Conservation (phyloP, 2,329 filamentous ascomycete genomes). For the Dothistroma pini region DNA sequence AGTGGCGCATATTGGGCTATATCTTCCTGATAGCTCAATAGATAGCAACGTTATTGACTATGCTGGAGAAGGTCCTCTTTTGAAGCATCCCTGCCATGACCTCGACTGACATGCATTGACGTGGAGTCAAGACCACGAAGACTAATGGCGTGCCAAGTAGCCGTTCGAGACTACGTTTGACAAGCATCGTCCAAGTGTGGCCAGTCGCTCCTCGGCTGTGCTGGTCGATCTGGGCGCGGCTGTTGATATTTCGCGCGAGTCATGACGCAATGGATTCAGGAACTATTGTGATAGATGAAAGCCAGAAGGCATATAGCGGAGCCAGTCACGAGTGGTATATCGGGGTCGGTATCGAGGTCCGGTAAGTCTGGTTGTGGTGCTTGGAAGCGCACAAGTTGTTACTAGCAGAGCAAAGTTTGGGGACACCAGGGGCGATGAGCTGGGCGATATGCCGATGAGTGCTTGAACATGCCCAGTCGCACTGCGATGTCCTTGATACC, state of each 20-base stretch:
- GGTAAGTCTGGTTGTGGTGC: too few species aligned
- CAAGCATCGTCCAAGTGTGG: background rate
- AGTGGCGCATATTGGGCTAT: background rate
- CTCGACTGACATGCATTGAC: background rate
- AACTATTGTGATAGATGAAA: background rate
- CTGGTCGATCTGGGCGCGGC: background rate
- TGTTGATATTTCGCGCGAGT: background rate
- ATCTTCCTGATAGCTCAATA: background rate
- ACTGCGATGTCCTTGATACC: too few species aligned
- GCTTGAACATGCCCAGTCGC: too few species aligned
- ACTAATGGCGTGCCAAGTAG: background rate
- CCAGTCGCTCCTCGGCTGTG: background rate
- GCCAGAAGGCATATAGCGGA: background rate
- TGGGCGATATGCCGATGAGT: too few species aligned
- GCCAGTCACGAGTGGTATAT: background rate
- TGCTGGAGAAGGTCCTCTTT: background rate
- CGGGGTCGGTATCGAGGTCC: too few species aligned
- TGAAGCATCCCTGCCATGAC: background rate
- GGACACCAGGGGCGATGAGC: too few species aligned
- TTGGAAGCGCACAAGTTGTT: too few species aligned
- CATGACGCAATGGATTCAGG: background rate
- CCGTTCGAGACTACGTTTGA: background rate
- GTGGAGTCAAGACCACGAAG: background rate
- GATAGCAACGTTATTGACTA: background rate
- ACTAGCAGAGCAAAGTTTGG: too few species aligned